Percentiles rank a stretch among this genome's conserved stretches.
Conservation (phyloP, 2,329 filamentous ascomycete genomes). For the Diaporthe sp. region DNA sequence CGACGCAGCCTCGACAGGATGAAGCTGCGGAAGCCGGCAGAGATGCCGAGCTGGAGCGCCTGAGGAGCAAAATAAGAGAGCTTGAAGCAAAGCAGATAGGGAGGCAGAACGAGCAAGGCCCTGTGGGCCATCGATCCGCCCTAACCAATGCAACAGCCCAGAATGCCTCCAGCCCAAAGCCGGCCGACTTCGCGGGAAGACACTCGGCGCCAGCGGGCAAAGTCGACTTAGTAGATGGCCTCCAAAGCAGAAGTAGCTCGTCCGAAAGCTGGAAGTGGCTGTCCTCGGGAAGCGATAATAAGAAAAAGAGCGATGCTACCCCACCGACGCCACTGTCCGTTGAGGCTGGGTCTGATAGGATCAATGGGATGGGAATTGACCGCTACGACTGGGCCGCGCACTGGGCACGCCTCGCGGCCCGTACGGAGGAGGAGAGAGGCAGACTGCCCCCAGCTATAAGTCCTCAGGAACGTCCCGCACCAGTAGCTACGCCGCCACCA, state of each 20-base stretch:
- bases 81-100: background rate
- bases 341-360: no score
- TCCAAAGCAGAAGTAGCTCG: background rate
- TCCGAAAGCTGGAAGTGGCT: no score
- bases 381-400: slow-evolving; percentile 4
- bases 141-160: background rate
- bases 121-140: background rate
- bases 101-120: background rate
- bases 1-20: background rate
- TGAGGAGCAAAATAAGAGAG: background rate
- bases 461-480: background rate
- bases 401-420: background rate
- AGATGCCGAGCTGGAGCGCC: background rate
- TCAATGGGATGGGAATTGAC: background rate
- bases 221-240: no score
- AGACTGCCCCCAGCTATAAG: background rate
- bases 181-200: background rate
- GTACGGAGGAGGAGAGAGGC: background rate
- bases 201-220: background rate
- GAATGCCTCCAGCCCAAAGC: background rate
- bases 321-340: background rate
- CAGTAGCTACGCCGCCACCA: background rate
- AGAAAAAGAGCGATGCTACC: background rate
- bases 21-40: background rate
- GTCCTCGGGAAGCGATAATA: background rate